Conservation (phyloP, 2,329 filamentous ascomycete genomes). For the Colletotrichum scovillei region DNA sequence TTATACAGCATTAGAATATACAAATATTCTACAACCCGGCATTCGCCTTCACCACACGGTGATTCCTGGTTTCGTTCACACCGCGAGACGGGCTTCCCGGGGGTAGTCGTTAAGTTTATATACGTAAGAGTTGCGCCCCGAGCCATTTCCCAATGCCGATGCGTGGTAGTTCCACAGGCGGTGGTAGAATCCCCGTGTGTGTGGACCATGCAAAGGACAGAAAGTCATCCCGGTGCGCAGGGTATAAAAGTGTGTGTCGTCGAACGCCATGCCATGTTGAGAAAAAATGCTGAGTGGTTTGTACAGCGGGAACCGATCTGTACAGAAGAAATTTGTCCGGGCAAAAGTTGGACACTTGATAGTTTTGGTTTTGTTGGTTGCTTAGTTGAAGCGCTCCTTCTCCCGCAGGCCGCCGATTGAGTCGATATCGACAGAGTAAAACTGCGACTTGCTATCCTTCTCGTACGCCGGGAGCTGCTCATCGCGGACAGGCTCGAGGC, state of each 20-base stretch:
- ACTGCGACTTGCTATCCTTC: constrained; percentile 80
- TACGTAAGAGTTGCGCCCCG: constrained; percentile 32
- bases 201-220: constrained; percentile 22
- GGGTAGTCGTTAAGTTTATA: constrained; percentile 33
- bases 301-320: constrained; percentile 35
- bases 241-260: constrained; percentile 37
- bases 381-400: constrained; percentile 69
- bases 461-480: constrained; percentile 89
- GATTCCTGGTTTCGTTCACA: constrained; percentile 29
- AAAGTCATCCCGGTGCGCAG: constrained; percentile 35
- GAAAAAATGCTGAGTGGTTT: constrained; percentile 30
- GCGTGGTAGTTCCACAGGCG: constrained; percentile 21
- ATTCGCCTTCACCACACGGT: constrained; percentile 33
- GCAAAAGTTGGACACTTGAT: constrained; percentile 21
- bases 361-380: constrained; percentile 3
- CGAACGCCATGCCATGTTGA: constrained; percentile 36
- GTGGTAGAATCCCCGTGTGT: constrained; percentile 17
- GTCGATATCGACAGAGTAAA: constrained; percentile 95
- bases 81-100: constrained; percentile 32
- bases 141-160: constrained; percentile 29
- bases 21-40: constrained; percentile 37
- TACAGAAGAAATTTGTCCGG: constrained; percentile 24
- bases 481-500: constrained; percentile 87
- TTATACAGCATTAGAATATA: constrained; percentile 54
- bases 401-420: constrained; percentile 94